Base-by-base conservation (phyloP, 2,329 filamentous ascomycete genomes). In the Graphiopsis chlorocephala region DNA sequence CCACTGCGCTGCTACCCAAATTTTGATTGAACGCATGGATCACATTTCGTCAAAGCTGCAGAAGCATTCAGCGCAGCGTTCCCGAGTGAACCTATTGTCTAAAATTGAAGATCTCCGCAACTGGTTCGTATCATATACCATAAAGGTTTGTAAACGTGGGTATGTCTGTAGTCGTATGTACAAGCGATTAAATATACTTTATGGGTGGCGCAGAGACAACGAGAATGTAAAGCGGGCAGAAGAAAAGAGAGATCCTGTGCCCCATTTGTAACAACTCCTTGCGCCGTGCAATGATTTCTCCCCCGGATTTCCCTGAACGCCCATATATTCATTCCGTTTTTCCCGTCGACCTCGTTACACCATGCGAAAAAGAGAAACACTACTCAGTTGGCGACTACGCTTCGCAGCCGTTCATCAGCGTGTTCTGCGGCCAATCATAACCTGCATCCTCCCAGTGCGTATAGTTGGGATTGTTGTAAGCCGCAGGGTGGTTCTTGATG, bases 391-490 rank as follows among this genome's bases (percentile, higher is more conserved):
- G 26, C 2, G 25, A 17, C 31, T 26, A 45, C 25, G 61, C 61
- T 10, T 57, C 53, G 73, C 87, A 90, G 29, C 76, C 82, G 72
- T 89, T 71, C 75, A 90, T 84, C 65, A 87, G 81, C 1, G 81
- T 81, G 70, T 90, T 90, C 73, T 82, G 82, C 2, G 88, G 88
- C 85, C 86, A 88, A 2, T 76, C 69, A 68, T 85, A 88, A 12
- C 79, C 79, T 33, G 86, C 84, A 67, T 78, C 72, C 63, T 73
- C 66, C 87, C 88, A 90, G 62, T 77, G 76, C 10, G 89, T 91
- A 66, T 86, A 71, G 71, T 91, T 91, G 29, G 81, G 78, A 72
- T 90, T 89, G 63, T 78, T 77, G 71, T 90, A 91, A 2, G 86
- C 82, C 64, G 83, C 80, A 1, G 82, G 80, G 71, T 91, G 88